Conservation (phyloP, 2,329 filamentous ascomycete genomes). For the Rhynchosporium agropyri region DNA sequence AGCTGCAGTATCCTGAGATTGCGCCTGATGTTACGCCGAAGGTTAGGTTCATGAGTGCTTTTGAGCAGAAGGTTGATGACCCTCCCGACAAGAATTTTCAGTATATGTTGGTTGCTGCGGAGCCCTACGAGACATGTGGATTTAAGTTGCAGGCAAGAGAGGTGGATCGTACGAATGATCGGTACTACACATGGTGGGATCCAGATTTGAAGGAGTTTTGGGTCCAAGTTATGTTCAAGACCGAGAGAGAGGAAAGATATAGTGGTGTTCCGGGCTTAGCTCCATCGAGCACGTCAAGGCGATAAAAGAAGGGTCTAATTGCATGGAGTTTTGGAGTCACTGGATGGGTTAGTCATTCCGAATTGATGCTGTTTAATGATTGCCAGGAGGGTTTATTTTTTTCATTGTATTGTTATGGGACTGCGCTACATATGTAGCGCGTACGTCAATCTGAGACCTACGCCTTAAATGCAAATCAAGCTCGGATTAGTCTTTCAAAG, state of each 20-base stretch:
- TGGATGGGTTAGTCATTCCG: constrained; percentile 2
- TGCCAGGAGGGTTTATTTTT: constrained; percentile 8
- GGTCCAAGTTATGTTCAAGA: constrained; percentile 98
- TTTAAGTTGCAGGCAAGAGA: constrained; percentile 96
- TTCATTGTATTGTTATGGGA: constrained; percentile 22
- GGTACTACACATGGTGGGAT: constrained; percentile 95
- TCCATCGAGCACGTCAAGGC: constrained; percentile 34
- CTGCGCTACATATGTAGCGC: constrained; percentile 21
- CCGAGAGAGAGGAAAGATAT: constrained; percentile 91
- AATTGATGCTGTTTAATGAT: constrained; percentile 3
- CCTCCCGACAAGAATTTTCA: constrained; percentile 89
- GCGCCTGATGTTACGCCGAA: constrained; percentile 73
- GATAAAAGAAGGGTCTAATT: constrained; percentile 29
- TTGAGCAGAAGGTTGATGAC: constrained; percentile 93
- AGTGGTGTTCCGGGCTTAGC: constrained; percentile 65
- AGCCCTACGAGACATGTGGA: constrained; percentile 96
- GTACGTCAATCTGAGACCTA: constrained; percentile 30
- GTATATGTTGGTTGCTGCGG: constrained; percentile 91
- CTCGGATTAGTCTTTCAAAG: constrained; percentile 24
- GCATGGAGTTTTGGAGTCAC: constrained; percentile 26
- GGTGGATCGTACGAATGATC: constrained; percentile 84
- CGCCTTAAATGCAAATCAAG: constrained; percentile 35
- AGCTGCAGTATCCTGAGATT: constrained; percentile 94
- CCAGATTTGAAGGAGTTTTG: constrained; percentile 95
- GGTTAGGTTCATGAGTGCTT: constrained; percentile 97